Evolutionary conservation across 2,329 filamentous ascomycete genomes (phyloP).

Genomic region (Rhinocladiella similis): DNA sequence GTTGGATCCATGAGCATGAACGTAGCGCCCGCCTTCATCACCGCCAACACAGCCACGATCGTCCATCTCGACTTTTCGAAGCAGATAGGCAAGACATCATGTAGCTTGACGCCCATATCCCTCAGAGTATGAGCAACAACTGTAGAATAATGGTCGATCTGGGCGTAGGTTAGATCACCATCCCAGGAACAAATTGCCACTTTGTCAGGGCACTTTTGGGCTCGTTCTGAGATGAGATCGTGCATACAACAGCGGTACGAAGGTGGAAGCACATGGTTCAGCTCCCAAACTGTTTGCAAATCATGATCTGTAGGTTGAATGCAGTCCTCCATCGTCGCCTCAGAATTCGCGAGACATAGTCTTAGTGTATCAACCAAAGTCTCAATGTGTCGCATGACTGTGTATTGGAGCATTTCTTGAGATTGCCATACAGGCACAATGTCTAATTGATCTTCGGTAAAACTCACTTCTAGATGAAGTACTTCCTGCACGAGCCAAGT

Average conservation of each 20-base stretch:
- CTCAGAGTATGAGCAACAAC: conserved; percentile 39
- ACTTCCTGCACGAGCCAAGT: conserved; percentile 28
- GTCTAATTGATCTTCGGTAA: conserved; percentile 32
- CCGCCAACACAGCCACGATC: conserved; percentile 42
- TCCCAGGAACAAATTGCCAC: conserved; percentile 41
- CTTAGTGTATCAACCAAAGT: conserved; percentile 44
- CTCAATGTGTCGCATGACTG: conserved; percentile 44
- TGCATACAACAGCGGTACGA: conserved; percentile 24
- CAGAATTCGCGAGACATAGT: conserved; percentile 35
- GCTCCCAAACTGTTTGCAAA: conserved; percentile 29
- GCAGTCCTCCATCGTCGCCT: conserved; percentile 34
- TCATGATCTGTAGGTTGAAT: conserved; percentile 34
- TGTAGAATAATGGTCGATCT: conserved; percentile 37
- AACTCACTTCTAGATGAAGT: conserved; percentile 36
- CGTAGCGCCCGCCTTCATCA: conserved; percentile 44
- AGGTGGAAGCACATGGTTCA: conserved; percentile 28
- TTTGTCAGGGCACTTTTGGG: conserved; percentile 9
- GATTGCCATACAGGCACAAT: conserved; percentile 46
- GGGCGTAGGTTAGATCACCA: conserved; percentile 39
- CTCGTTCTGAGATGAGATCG: conserved; percentile 17
- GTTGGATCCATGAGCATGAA: conserved; percentile 44
- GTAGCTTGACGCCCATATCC: conserved; percentile 40
- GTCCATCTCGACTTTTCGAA: conserved; percentile 48
- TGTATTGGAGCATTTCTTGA: conserved; percentile 44
- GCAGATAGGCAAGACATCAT: conserved; percentile 41